phyloP scores from a whole-genome alignment of 2,329 filamentous ascomycete species.

The Fusarium sp. region DNA sequence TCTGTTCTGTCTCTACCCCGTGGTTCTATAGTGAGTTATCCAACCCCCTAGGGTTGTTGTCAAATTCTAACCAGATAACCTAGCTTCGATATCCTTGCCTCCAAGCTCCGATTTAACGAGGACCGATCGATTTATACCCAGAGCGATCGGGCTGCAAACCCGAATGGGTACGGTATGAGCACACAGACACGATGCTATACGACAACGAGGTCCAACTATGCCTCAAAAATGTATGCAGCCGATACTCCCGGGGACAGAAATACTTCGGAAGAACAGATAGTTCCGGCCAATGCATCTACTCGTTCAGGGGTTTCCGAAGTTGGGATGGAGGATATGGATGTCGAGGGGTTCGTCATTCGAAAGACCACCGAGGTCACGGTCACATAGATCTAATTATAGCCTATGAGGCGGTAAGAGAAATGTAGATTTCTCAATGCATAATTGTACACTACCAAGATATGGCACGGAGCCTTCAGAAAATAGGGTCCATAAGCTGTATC shows the following conservation, averaged over 20 bases:
- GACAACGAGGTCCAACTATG: constrained; percentile 20
- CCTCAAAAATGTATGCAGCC: constrained; percentile 2
- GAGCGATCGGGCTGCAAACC: constrained; percentile 9
- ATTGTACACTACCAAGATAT: neutral
- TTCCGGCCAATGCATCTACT: constrained; percentile 24
- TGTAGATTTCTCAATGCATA: neutral
- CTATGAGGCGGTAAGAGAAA: accelerated
- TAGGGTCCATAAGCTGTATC: too few species aligned
- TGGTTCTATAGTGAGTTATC: constrained; percentile 55
- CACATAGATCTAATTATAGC: neutral
- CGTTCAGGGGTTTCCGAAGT: constrained; percentile 19
- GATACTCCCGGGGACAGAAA: constrained; percentile 7
- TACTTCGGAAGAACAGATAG: constrained; percentile 25
- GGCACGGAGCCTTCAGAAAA: too few species aligned
- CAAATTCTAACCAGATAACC: neutral
- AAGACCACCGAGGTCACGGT: constrained; percentile 43
- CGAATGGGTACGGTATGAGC: constrained; percentile 8
- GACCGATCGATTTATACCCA: constrained; percentile 24
- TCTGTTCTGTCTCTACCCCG: constrained; percentile 57
- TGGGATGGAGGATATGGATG: constrained; percentile 24
- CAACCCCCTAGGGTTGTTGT: accelerated
- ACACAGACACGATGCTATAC: constrained; percentile 30
- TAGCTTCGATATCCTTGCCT: constrained; percentile 53
- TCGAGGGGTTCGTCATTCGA: constrained; percentile 34
- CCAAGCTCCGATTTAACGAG: constrained; percentile 47